Base-by-base conservation (phyloP, 192 early-diverging fungal genomes). In the Dispira parvispora region DNA sequence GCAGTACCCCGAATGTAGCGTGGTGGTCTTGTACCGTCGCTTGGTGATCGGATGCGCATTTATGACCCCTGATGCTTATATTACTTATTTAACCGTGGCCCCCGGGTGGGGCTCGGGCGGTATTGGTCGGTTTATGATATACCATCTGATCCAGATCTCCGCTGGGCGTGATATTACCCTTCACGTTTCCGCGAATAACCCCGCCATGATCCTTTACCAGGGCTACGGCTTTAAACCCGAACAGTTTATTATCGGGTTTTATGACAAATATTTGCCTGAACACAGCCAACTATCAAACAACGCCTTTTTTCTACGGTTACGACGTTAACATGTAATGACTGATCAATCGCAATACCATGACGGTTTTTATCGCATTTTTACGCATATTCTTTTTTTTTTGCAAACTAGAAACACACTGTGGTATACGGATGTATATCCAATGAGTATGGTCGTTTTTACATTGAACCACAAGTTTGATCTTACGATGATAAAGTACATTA, bases 171-270 rank as follows among this genome's bases (percentile, higher is more conserved):
- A 96, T 64, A 75, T 94, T 20, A 94, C 88, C 5, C 74, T 96
- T 53, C 93, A 96, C 73, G 93, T 96, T 8, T 87, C 89, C 42
- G 90, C 93, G 11, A 93, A 84, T 28, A 96, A 94, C 62, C 81
- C 78, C 44, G 91, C 93, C 21, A 92, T 94, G 89, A 79, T 94
- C 43, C 76, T 94, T 60, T 94, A 94, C 68, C 91, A 94, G 71
- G 85, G 81, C 65, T 82, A 92, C 69, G 91, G 93, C 13, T 96
- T 94, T 69, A 96, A 96, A 71, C 86, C 93, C 1, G 93, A 96
- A 62, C 82, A 89, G 64, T 96, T 90, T 69, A 77, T 89, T 53
- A 82, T 91, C 14, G 81, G 84, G 54, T 96, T 96, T 70, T 94
- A 96, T 71, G 84, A 89, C 69, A 83, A 90, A 68, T 94, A 94